These are phyloP conservation scores for Acacia acuminata DNA, from an alignment of 306 rosid genomes.

Conservation along the genomic window DNA sequence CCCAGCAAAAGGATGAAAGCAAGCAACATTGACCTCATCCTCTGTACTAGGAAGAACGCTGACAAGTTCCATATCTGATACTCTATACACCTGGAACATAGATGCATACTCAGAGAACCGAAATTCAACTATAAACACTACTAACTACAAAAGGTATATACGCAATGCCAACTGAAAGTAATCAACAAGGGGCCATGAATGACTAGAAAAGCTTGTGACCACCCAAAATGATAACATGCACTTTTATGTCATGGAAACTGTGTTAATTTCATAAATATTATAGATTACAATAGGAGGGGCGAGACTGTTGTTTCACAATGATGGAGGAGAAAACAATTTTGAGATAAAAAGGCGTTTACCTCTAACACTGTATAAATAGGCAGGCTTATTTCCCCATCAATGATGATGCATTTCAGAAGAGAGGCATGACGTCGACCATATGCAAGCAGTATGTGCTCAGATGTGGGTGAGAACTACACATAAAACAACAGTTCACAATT, in stretches of 20 bases:
- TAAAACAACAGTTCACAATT: conserved; percentile 22
- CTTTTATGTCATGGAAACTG: conserved; percentile 9
- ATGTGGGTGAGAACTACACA: conserved; percentile 56
- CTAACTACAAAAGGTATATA: conserved; percentile 11
- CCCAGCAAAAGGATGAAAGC: conserved; percentile 95
- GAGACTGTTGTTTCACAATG: not conserved
- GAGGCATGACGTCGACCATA: conserved; percentile 61
- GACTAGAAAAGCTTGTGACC: conserved; percentile 8
- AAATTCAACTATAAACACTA: conserved; percentile 27
- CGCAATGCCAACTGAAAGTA: conserved; percentile 6
- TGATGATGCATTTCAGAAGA: conserved; percentile 77
- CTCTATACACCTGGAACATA: conserved; percentile 75
- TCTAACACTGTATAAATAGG: conserved; percentile 96
- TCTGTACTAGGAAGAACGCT: conserved; percentile 96
- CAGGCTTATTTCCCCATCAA: conserved; percentile 90
- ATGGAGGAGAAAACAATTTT: not conserved
- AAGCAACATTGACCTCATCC: conserved; percentile 98
- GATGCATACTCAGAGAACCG: conserved; percentile 10
- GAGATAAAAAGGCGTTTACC: conserved; percentile 48
- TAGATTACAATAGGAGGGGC: not conserved
- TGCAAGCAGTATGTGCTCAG: conserved; percentile 69
- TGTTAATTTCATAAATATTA: not conserved
- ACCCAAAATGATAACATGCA: conserved; percentile 12
- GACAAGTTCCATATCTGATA: conserved; percentile 97
- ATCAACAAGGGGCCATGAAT: not conserved